Percentiles rank a stretch among this genome's conserved stretches.
These are phyloP conservation scores for Deuterostichococcus epilithicus DNA, from an alignment of 139 green algal species.

Conservation along the genomic window DNA sequence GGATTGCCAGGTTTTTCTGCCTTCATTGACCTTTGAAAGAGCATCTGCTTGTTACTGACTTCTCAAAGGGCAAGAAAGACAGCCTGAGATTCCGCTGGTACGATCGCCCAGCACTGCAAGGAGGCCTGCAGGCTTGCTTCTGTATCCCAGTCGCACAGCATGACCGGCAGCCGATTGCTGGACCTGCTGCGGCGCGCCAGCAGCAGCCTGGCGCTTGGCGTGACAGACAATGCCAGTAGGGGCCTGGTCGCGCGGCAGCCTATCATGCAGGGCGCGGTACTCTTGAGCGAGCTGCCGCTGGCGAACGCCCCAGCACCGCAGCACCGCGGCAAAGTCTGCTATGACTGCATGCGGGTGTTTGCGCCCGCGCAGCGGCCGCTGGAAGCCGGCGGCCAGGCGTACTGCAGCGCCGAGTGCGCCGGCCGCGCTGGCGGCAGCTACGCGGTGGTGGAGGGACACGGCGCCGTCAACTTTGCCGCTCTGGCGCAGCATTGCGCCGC, in stretches of 20 bases:
- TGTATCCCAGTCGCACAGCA: not conserved
- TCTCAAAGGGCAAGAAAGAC: too few relatives aligned
- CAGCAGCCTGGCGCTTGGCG: not conserved
- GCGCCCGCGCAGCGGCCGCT: not conserved
- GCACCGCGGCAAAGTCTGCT: conserved; percentile 5
- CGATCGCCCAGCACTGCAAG: too few relatives aligned
- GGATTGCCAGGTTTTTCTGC: too few relatives aligned
- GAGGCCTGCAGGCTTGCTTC: too few relatives aligned
- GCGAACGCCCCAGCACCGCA: not conserved
- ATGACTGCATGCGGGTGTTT: conserved; percentile 20
- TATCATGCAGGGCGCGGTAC: conserved; percentile 15
- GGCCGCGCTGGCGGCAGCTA: not conserved
- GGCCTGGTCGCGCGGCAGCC: conserved; percentile 15
- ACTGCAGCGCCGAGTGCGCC: not conserved
- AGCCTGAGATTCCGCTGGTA: too few relatives aligned
- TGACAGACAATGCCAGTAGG: not conserved
- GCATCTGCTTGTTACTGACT: too few relatives aligned
- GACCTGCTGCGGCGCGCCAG: not conserved
- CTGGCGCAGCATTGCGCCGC: conserved; percentile 15
- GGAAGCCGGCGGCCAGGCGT: not conserved
- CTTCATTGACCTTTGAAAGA: too few relatives aligned
- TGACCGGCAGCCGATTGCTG: not conserved
- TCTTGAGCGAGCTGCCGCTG: conserved; percentile 16
- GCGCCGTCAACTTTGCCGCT: not conserved
- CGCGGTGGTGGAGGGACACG: not conserved